Conservation (phyloP, 2,329 filamentous ascomycete species). For the Botrytis galanthina region DNA sequence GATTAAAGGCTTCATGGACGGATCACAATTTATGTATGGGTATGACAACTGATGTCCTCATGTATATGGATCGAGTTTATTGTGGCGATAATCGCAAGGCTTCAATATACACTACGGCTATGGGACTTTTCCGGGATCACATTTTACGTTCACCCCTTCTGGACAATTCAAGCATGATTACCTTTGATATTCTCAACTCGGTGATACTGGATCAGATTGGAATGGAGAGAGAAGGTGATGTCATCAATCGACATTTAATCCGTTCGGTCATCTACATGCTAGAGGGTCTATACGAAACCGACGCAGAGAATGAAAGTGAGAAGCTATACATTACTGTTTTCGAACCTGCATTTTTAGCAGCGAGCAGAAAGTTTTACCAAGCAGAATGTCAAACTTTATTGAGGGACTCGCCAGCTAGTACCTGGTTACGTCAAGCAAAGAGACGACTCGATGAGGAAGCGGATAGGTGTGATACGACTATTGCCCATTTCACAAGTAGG, state of each 20-base stretch:
- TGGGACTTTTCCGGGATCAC: conserved; percentile 84
- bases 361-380: conserved; percentile 71
- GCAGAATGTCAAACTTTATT: conserved; percentile 73
- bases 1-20: conserved; percentile 76
- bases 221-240: conserved; percentile 87
- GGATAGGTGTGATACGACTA: conserved; percentile 77
- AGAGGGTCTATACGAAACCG: conserved; percentile 79
- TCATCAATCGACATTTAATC: conserved; percentile 79
- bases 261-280: conserved; percentile 87
- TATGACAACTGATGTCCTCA: conserved; percentile 93
- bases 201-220: conserved; percentile 88
- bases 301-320: conserved; percentile 71
- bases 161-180: conserved; percentile 45
- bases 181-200: conserved; percentile 73
- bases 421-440: conserved; percentile 76
- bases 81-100: conserved; percentile 69
- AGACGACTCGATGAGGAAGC: conserved; percentile 76
- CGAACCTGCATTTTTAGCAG: conserved; percentile 71
- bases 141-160: conserved; percentile 64
- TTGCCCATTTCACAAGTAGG: conserved; percentile 67
- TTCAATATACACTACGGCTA: conserved; percentile 79
- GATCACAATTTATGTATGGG: conserved; percentile 91
- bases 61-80: conserved; percentile 94
- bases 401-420: conserved; percentile 73
- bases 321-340: conserved; percentile 84